These are phyloP conservation scores for Podospora anserina DNA, from an alignment of 495 filamentous ascomycete species.

Conservation along the genomic window DNA sequence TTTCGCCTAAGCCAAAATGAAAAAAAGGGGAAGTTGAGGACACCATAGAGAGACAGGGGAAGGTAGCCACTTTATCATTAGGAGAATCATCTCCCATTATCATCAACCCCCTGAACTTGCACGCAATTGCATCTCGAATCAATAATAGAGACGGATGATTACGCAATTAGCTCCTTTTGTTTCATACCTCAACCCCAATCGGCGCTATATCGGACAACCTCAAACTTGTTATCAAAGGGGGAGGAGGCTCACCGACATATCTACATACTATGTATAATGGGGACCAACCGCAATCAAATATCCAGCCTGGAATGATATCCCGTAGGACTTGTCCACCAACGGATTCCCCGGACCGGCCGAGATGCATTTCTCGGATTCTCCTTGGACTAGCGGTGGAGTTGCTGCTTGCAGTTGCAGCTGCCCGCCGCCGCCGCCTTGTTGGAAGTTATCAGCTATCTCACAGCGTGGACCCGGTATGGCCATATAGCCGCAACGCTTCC, in stretches of 20 bases:
- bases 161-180: constrained; percentile 9
- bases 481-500: background rate
- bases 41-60: background rate
- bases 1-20: background rate
- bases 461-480: background rate
- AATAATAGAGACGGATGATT: constrained; percentile 3
- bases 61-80: background rate
- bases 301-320: background rate
- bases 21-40: constrained; percentile 7
- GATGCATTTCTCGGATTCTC: constrained; percentile 3
- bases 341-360: constrained; percentile 10
- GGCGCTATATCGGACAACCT: background rate
- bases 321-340: background rate
- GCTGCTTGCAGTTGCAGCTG: background rate
- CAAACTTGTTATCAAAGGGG: background rate
- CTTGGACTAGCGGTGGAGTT: constrained; percentile 4
- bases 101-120: constrained; percentile 6
- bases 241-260: background rate
- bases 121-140: constrained; percentile 1
- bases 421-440: background rate
- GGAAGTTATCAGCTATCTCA: background rate
- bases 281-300: background rate
- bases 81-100: background rate
- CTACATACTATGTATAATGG: background rate
- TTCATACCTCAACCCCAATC: background rate